Base-by-base conservation (phyloP, 306 rosid species). In the Trifolium repens region DNA sequence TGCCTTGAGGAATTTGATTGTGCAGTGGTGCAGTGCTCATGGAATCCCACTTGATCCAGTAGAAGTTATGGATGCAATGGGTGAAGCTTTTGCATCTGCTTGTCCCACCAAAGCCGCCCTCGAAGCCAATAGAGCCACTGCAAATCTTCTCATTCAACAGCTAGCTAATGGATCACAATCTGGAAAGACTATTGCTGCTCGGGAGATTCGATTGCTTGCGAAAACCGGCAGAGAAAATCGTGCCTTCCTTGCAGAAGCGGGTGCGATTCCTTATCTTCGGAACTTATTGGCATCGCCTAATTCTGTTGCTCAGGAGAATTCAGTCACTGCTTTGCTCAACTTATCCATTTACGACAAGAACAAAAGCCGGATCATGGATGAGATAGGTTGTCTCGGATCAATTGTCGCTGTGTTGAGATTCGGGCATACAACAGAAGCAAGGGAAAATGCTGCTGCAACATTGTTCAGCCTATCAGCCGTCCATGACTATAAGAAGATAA, bases 371-470 rank as follows among this genome's bases (percentile, higher is more conserved):
- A 94, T 94, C 39, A 91, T 94, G 87, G 86, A 88, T 0, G 98
- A 91, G 80, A 77, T 69, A 78, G 93, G 94, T 63, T 94, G 98
- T 81, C 85, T 94, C 46, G 78, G 77, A 70, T 88, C 94, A 9
- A 91, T 94, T 47, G 89, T 92, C 6, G 66, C 89, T 61, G 98
- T 94, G 14, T 78, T 94, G 82, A 83, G 88, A 81, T 89, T 80
- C 17, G 98, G 98, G 9, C 97, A 84, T 75, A 91, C 94, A 16
- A 94, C 91, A 27, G 98, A 94, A 70, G 96, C 94, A 22, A 86
- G 93, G 89, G 98, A 94, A 74, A 94, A 94, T 53, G 96, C 98
- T 4, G 98, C 98, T 6, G 98, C 98, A 1, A 94, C 98, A 5
- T 84, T 94, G 86, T 94, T 94, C 81, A 94, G 98, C 82, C 89